Conservation (phyloP, 352 stramenopile genomes). For the Pythium pectinolyticum region DNA sequence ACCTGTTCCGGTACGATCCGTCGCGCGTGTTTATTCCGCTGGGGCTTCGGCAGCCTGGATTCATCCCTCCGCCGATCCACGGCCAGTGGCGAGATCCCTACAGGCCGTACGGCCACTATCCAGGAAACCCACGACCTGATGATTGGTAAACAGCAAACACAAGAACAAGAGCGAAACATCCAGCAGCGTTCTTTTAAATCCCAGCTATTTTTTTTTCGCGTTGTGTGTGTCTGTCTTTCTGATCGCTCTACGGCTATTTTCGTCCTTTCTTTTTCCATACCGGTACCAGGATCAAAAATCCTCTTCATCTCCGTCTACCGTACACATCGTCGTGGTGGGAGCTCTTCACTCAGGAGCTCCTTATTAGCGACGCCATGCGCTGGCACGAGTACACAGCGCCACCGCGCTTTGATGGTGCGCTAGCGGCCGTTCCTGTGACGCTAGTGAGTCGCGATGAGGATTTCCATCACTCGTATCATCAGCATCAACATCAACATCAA, state of each 20-base stretch:
- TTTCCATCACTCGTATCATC: slow-evolving; percentile 7
- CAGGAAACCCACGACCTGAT: neutral
- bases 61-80: slow-evolving; percentile 7
- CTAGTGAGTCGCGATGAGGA: slow-evolving; percentile 27
- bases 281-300: too few relatives aligned
- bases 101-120: too few relatives aligned
- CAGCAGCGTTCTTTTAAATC: neutral
- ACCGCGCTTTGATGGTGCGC: slow-evolving; percentile 15
- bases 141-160: neutral
- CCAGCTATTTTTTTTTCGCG: neutral
- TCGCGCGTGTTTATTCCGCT: neutral
- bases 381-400: slow-evolving; percentile 17
- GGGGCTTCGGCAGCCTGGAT: neutral
- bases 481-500: neutral
- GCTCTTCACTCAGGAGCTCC: too few relatives aligned
- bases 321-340: too few relatives aligned
- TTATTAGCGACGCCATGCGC: slow-evolving; percentile 1
- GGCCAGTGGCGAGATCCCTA: neutral
- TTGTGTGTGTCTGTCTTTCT: neutral
- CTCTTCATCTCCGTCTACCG: too few relatives aligned
- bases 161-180: neutral
- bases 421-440: slow-evolving; percentile 24
- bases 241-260: neutral
- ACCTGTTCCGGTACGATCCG: neutral
- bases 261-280: neutral